phyloP scores from a whole-genome alignment of 352 stramenopile genomes.

The Plasmopara halstedii region DNA sequence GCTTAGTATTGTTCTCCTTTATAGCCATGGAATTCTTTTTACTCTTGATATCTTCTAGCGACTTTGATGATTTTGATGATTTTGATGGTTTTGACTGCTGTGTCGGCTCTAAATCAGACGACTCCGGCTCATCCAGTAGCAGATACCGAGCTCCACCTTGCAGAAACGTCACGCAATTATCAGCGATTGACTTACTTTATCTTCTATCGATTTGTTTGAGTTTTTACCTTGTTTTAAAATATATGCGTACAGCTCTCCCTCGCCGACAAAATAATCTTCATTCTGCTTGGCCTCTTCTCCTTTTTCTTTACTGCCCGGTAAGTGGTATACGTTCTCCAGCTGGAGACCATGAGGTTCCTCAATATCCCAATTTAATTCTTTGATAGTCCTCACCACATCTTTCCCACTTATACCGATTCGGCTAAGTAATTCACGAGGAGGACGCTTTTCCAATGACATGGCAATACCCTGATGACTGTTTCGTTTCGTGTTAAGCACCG shows the following conservation, averaged over 20 bases:
- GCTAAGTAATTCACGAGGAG: conserved; percentile 16
- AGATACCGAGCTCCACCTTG: conserved; percentile 21
- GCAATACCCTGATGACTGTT: conserved; percentile 10
- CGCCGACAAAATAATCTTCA: conserved; percentile 23
- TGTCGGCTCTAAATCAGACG: conserved; percentile 13
- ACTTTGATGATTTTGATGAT: too few species aligned
- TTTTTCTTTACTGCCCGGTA: conserved; percentile 7
- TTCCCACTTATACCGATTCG: conserved; percentile 24
- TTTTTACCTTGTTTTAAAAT: conserved; percentile 27
- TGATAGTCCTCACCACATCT: conserved; percentile 24
- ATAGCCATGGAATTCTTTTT: too few species aligned
- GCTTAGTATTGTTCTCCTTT: background rate
- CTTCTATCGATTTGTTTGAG: background rate
- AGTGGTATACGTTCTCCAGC: conserved; percentile 22
- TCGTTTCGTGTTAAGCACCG: background rate
- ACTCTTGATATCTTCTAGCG: too few species aligned
- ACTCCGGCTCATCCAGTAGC: conserved; percentile 16
- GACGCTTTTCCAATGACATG: conserved; percentile 16
- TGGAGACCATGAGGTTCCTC: conserved; percentile 16
- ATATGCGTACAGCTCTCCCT: conserved; percentile 29
- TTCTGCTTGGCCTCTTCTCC: background rate
- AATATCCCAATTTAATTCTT: conserved; percentile 12
- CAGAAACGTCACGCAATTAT: background rate
- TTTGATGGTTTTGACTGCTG: conserved; percentile 1
- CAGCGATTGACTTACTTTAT: background rate